Evolutionary conservation across 1,284 basidiomycete species (phyloP).

Genomic region (Phellopilus nigrolimitatus): DNA sequence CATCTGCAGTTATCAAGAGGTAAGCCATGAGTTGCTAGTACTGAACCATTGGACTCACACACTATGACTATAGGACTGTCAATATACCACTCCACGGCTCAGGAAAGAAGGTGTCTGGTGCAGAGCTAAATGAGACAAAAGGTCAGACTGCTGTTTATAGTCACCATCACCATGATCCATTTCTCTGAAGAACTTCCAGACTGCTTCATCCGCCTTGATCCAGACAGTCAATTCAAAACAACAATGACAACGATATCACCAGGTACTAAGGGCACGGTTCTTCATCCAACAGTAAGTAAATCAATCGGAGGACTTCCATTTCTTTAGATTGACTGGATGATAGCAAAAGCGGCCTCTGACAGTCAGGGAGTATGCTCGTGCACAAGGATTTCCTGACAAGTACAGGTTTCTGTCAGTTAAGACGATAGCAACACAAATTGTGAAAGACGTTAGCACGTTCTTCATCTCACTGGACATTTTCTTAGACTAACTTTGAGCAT

Average conservation of each 20-base stretch:
- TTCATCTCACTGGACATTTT: conserved; percentile 1
- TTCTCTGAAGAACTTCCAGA: conserved; percentile 29
- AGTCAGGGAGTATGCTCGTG: conserved; percentile 60
- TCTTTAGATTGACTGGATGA: neutral
- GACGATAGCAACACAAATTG: conserved; percentile 29
- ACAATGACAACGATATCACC: conserved; percentile 52
- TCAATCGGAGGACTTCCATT: conserved; percentile 2
- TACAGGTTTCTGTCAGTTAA: conserved; percentile 53
- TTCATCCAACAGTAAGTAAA: conserved; percentile 57
- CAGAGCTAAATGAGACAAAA: no score
- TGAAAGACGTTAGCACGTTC: conserved; percentile 43
- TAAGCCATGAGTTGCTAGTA: no score
- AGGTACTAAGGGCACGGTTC: conserved; percentile 41
- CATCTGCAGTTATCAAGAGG: conserved; percentile 45
- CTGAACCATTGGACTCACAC: neutral
- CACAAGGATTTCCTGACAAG: conserved; percentile 67
- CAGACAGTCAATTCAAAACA: conserved; percentile 48
- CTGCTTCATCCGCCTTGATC: conserved; percentile 50
- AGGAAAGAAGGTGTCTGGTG: no score
- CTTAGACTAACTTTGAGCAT: conserved; percentile 1
- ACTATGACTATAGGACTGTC: conserved; percentile 35
- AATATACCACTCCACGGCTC: conserved; percentile 43
- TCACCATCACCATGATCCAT: neutral
- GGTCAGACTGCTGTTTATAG: no score
- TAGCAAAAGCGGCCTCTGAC: conserved; percentile 65